Conservation (phyloP, 805 yeast species). For the Candida sonorensis region DNA sequence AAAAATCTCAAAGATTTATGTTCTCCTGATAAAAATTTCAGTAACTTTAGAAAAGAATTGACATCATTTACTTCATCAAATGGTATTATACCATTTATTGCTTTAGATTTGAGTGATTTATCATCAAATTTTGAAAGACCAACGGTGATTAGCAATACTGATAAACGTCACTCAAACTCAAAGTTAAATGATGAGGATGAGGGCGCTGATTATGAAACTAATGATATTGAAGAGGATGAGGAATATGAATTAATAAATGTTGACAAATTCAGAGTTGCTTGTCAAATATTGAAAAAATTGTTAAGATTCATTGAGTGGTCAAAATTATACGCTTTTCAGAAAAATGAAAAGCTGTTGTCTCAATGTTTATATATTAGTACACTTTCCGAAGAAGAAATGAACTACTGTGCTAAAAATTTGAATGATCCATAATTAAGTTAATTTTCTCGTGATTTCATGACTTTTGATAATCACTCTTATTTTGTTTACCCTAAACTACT, state of each 20-base stretch:
- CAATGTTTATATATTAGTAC: conserved; percentile 79
- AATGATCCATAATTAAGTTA: conserved; percentile 8
- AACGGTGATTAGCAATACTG: conserved; percentile 32
- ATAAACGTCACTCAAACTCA: too few relatives aligned
- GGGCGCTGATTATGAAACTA: conserved; percentile 20
- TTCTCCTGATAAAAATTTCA: conserved; percentile 70
- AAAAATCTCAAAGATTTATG: conserved; percentile 63
- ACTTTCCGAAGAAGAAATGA: conserved; percentile 67
- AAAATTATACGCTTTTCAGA: conserved; percentile 48
- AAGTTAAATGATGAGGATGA: conserved; percentile 7
- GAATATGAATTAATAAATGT: conserved; percentile 56
- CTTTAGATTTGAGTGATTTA: conserved; percentile 77
- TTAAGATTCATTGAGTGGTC: conserved; percentile 86
- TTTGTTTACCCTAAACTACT: neutral
- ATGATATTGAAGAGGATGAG: conserved; percentile 8
- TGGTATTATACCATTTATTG: conserved; percentile 90
- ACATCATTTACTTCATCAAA: conserved; percentile 46
- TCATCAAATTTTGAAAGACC: conserved; percentile 66
- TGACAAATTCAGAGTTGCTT: conserved; percentile 67
- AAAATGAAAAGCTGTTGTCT: conserved; percentile 61
- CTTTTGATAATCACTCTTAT: neutral
- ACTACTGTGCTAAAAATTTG: conserved; percentile 25
- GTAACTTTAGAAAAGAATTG: conserved; percentile 56
- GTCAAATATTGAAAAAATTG: conserved; percentile 69
- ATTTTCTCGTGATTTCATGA: neutral